Evolutionary conservation across 306 rosid species (phyloP), one percentile per base, ranked within the genome.

Genomic region (Begonia masoniana): DNA sequence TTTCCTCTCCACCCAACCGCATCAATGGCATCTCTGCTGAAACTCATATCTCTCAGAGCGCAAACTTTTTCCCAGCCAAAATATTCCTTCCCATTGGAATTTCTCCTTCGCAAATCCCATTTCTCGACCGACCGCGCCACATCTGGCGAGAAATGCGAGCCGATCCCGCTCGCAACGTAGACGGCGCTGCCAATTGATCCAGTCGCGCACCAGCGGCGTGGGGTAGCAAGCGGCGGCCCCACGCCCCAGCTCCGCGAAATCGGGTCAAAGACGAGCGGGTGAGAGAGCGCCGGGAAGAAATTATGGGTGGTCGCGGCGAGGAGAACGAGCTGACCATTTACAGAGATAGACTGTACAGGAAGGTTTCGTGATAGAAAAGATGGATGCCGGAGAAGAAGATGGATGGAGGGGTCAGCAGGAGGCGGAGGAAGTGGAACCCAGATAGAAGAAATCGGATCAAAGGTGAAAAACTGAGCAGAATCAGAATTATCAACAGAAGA

Each of bases 171-270:
- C 1, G 88, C 94, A 13, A 76, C 76, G 14, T 73, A 91, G 14
- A 83, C 78, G 1, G 59, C n/a, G 10, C 69, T 71, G 3, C 52
- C 10, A 0, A 51, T 51, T 0, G 73, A 12, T 0, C 94, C 97
- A 1, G 74, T 51, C 0, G 82, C 91, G 23, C 97, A 91, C 97
- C 97, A 91, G 7, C 97, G 83, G 19, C 97, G 83, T 0, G 94
- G 88, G 0, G 54, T 45, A 48, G 68, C 0, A 7, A 91, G 72
- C 0, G 70, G 31, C 2, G 96, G 94, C 4, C 83, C 94, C 2
- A 45, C 31, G 0, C 31, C 46, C 97, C 97, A 91, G 0, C 21
- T 7, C 0, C 1, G 10, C 1, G 75, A 12, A 15, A 45, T 6
- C 7, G 94, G 91, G 56, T 70, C 55, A 72, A 82, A 91, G 54